These are phyloP conservation scores for Bimuria novae-zelandiae DNA, from an alignment of 2,329 filamentous ascomycete species.

Conservation along the genomic window DNA sequence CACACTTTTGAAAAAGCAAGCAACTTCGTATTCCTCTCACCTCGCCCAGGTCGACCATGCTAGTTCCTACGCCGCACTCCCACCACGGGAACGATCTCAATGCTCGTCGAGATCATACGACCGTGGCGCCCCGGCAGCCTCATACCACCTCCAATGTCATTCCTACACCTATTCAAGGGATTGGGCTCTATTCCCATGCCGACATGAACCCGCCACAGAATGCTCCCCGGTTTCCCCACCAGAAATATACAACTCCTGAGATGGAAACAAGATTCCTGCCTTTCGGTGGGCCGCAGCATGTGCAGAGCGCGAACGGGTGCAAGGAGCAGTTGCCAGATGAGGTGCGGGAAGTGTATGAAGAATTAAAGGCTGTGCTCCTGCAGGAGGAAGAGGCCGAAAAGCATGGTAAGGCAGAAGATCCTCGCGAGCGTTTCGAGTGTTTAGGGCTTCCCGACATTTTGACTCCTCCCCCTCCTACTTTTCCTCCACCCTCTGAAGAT, in stretches of 20 bases:
- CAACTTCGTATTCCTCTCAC: too few relatives aligned
- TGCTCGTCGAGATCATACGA: neutral
- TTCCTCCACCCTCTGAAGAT: neutral
- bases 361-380: neutral
- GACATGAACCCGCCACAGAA: neutral
- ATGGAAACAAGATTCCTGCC: neutral
- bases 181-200: conserved; percentile 1
- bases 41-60: too few relatives aligned
- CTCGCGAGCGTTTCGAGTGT: neutral
- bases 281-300: neutral
- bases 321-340: neutral
- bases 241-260: neutral
- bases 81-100: too few relatives aligned
- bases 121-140: neutral
- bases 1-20: too few relatives aligned
- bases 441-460: neutral
- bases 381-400: neutral
- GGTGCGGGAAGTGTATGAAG: neutral
- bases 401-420: neutral
- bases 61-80: too few relatives aligned
- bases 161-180: neutral
- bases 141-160: neutral
- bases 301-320: neutral
- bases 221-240: neutral
- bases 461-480: neutral